Base-by-base conservation (phyloP, 2,329 filamentous ascomycete species). In the Nemania sp. region DNA sequence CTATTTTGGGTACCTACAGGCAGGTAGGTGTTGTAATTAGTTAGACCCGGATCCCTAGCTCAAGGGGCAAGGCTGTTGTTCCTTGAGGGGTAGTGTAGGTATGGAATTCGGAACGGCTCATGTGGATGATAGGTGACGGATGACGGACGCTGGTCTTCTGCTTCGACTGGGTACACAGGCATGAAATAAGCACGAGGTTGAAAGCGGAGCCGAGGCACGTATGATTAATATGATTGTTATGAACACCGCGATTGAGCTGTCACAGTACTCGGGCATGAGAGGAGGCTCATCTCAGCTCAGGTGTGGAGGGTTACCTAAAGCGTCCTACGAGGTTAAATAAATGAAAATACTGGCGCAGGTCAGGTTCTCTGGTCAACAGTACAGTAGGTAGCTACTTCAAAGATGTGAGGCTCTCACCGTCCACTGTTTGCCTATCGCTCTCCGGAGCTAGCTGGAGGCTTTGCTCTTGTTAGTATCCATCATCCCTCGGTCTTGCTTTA, bases 291-390 rank as follows among this genome's bases (percentile, higher is more conserved):
- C 29, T 39, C 46, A 39, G 46, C n/a, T n/a, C n/a, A n/a, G n/a
- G n/a, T n/a, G n/a, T n/a, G n/a, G n/a, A n/a, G n/a, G n/a, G n/a
- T n/a, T n/a, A n/a, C n/a, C n/a, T 25, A 51, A 25, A 57, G 54
- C 15, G 50, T 58, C 43, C 54, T 62, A 50, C 49, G 58, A 62
- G 54, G 59, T 49, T 54, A 58, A 57, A 29, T 54, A 58, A 57
- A 29, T 29, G 25, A 7, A 29, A 29, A 29, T 45, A 54, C 43
- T 35, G 54, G 37, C 54, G 54, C 49, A 49, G 40, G 37, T 20
- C 5, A n/a, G n/a, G n/a, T 43, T 25, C 11, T 12, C n/a, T 37
- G 15, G 42, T 40, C 32, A 56, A 39, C 52, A 43, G 3, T 9
- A 20, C 11, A 7, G 25, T n/a, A n/a, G n/a, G n/a, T n/a, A n/a